Conservation (phyloP, 2,329 filamentous ascomycete genomes). For the Aureobasidium sp. region DNA sequence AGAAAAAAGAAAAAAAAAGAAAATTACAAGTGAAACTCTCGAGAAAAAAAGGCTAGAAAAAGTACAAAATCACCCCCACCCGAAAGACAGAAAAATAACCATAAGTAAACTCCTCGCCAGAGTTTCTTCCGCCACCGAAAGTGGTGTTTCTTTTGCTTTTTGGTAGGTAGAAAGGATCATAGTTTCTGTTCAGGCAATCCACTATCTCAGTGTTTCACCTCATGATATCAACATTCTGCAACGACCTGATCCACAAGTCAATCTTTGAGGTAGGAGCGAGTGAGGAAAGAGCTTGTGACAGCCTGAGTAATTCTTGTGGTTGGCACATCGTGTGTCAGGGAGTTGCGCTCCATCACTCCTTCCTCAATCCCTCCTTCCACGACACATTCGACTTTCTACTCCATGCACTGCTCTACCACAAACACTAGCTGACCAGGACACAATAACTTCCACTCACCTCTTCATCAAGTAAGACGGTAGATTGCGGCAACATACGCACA, state of each 20-base stretch:
- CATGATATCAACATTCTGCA: background rate
- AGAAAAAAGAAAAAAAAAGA: background rate
- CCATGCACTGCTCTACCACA: background rate
- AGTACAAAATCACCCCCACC: background rate
- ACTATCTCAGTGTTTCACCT: too few relatives aligned
- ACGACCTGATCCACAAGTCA: background rate
- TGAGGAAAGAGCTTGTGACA: background rate
- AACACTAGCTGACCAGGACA: background rate
- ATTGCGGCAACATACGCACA: background rate
- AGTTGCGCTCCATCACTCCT: background rate
- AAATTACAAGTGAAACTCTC: background rate
- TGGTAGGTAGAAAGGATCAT: background rate
- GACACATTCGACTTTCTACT: background rate
- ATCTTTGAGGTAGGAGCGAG: background rate
- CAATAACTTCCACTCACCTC: background rate
- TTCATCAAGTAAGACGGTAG: background rate
- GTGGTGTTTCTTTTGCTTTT: background rate
- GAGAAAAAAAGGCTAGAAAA: background rate
- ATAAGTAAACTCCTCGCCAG: background rate
- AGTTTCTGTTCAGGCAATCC: background rate
- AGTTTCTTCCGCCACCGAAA: background rate
- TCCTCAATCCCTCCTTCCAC: background rate
- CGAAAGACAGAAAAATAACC: background rate
- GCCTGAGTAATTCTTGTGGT: background rate
- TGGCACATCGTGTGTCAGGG: background rate